phyloP scores from a whole-genome alignment of 371 early-diverging fungal species.

The Actinomucor elegans region DNA sequence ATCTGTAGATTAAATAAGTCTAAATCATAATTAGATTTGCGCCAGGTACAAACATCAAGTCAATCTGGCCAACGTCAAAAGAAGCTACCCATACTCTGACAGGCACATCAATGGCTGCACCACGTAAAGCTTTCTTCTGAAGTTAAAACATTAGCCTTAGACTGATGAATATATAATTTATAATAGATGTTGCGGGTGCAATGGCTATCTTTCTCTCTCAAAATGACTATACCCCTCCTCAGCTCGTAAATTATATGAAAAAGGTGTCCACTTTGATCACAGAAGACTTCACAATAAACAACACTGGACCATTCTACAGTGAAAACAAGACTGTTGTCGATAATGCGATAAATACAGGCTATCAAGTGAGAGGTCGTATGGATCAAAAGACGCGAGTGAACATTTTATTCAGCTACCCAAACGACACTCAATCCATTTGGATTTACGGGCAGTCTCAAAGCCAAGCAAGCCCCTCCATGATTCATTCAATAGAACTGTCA shows the following conservation, averaged over 20 bases:
- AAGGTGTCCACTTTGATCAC: conserved; percentile 25
- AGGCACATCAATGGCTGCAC: conserved; percentile 82
- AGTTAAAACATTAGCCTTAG: no score
- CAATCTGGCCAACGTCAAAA: conserved; percentile 49
- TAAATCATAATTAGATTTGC: conserved; percentile 40
- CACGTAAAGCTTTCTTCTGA: conserved; percentile 60
- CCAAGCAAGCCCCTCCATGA: no score
- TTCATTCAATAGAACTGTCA: neutral
- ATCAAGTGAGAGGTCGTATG: conserved; percentile 12
- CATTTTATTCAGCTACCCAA: conserved; percentile 28
- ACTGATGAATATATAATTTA: neutral
- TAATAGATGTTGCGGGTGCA: conserved; percentile 37
- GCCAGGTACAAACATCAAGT: conserved; percentile 78
- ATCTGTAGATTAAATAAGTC: no score
- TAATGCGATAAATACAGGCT: conserved; percentile 35
- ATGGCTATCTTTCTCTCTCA: conserved; percentile 43
- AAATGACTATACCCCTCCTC: conserved; percentile 33
- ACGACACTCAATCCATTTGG: conserved; percentile 25
- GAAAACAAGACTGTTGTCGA: conserved; percentile 44
- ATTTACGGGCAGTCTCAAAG: conserved; percentile 23
- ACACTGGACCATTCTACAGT: conserved; percentile 24
- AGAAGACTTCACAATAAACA: conserved; percentile 35
- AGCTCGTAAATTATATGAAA: conserved; percentile 26
- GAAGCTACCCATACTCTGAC: conserved; percentile 43
- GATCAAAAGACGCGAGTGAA: conserved; percentile 22